Conservation (phyloP, 2,329 filamentous ascomycete species). For the Paraconiothyrium brasiliense region DNA sequence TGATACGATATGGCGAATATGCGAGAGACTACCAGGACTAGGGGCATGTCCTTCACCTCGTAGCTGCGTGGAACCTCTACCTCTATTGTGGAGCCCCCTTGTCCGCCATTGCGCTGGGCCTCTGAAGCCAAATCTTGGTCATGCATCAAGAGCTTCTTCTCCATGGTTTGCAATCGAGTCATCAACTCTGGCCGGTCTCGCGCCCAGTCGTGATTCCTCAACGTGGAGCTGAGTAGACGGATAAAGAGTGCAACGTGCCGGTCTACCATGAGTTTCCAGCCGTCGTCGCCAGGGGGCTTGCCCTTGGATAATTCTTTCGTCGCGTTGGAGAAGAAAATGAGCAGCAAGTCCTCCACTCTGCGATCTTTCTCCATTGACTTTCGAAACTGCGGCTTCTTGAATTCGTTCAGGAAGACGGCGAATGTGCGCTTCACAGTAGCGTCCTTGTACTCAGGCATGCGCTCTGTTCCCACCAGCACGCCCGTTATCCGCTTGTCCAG, state of each 20-base stretch:
- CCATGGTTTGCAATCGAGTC: conserved; percentile 78
- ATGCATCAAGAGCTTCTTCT: conserved; percentile 92
- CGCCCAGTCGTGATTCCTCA: conserved; percentile 85
- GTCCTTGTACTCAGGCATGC: conserved; percentile 88
- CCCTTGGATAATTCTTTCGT: conserved; percentile 88
- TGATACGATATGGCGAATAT: conserved; percentile 84
- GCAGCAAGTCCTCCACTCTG: conserved; percentile 87
- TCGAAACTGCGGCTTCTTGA: conserved; percentile 87
- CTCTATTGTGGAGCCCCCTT: conserved; percentile 75
- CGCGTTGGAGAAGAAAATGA: conserved; percentile 96
- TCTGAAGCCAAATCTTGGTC: conserved; percentile 84
- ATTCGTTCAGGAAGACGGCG: conserved; percentile 90
- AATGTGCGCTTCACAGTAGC: conserved; percentile 92
- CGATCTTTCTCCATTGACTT: conserved; percentile 94
- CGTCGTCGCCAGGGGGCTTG: conserved; percentile 79
- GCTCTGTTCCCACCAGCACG: conserved; percentile 83
- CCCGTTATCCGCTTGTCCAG: conserved; percentile 82
- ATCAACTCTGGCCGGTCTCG: conserved; percentile 87
- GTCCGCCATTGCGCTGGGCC: conserved; percentile 64
- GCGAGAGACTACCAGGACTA: conserved; percentile 85
- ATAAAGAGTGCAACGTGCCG: conserved; percentile 95
- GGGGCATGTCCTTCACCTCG: conserved; percentile 95
- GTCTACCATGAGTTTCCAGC: conserved; percentile 91
- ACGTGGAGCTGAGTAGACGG: conserved; percentile 79
- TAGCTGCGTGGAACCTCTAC: conserved; percentile 84